Evolutionary conservation across 1,139 yeast genomes (phyloP).

Genomic region (Yamadazyma atmosphaerica): DNA sequence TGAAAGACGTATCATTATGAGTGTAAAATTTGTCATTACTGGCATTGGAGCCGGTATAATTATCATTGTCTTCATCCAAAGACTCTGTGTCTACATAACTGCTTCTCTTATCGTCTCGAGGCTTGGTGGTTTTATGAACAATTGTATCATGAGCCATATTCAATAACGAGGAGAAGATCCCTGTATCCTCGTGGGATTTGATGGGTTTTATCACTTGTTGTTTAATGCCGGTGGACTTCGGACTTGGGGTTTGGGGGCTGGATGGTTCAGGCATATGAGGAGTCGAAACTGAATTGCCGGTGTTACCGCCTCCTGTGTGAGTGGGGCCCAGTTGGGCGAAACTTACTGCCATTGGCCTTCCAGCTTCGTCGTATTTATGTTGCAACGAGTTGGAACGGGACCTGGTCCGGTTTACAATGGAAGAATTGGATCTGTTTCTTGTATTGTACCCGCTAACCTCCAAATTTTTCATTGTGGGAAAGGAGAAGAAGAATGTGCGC

Average conservation of each 20-base stretch:
- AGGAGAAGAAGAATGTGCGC: no score
- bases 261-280: no score
- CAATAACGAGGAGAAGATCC: slow-evolving; percentile 27
- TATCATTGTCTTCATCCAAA: background rate
- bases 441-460: slow-evolving; percentile 1
- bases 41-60: background rate
- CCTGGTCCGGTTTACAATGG: slow-evolving; percentile 7
- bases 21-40: slow-evolving; percentile 1
- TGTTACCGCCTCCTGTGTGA: no score
- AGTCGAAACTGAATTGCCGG: no score
- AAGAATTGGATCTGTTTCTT: slow-evolving; percentile 11
- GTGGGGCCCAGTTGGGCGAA: no score
- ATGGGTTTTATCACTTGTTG: slow-evolving; percentile 10
- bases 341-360: no score
- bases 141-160: slow-evolving; percentile 28
- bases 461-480: slow-evolving; percentile 1
- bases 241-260: background rate
- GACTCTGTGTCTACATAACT: no score
- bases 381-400: slow-evolving; percentile 12
- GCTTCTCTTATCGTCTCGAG: background rate
- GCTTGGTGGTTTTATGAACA: background rate
- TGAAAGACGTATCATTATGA: slow-evolving; percentile 15
- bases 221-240: background rate
- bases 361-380: slow-evolving; percentile 2
- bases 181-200: slow-evolving; percentile 14